A percentile compares a stretch with the other conserved stretches of the same genome.
These are phyloP conservation scores for Obba rivulosa DNA, from an alignment of 768 basidiomycete genomes.

Conservation along the genomic window DNA sequence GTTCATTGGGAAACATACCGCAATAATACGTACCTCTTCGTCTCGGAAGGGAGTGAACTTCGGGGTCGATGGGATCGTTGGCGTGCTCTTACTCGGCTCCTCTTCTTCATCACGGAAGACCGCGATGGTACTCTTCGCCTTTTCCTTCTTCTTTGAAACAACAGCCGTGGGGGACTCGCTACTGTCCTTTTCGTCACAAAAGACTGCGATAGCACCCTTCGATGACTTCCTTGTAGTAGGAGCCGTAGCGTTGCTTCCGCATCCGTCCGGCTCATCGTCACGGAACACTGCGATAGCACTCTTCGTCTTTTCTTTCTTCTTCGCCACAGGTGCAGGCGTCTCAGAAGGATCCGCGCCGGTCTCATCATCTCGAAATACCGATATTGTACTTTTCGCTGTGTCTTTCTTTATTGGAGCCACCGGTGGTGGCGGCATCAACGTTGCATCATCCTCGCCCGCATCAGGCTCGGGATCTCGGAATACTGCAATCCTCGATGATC, in stretches of 20 bases:
- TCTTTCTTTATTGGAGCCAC: slow-evolving; percentile 20
- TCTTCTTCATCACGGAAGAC: slow-evolving; percentile 18
- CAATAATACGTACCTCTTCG: slow-evolving; percentile 37
- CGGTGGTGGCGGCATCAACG: slow-evolving; percentile 31
- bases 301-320: slow-evolving; percentile 5
- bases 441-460: slow-evolving; percentile 21
- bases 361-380: slow-evolving; percentile 18
- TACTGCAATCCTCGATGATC: slow-evolving; percentile 54
- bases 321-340: background rate
- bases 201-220: slow-evolving; percentile 7
- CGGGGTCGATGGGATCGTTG: slow-evolving; percentile 39
- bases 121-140: slow-evolving; percentile 4
- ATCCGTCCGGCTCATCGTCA: slow-evolving; percentile 9
- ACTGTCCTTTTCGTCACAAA: slow-evolving; percentile 1
- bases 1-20: background rate
- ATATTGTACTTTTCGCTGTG: slow-evolving; percentile 1
- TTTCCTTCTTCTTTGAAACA: background rate
- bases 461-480: slow-evolving; percentile 58
- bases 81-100: slow-evolving; percentile 2
- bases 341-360: background rate
- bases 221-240: background rate
- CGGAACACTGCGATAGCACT: slow-evolving; percentile 13
- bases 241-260: background rate
- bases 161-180: background rate
- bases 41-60: slow-evolving; percentile 72